Conservation (phyloP, 2,329 filamentous ascomycete genomes). For the Colletotrichum spinosum region DNA sequence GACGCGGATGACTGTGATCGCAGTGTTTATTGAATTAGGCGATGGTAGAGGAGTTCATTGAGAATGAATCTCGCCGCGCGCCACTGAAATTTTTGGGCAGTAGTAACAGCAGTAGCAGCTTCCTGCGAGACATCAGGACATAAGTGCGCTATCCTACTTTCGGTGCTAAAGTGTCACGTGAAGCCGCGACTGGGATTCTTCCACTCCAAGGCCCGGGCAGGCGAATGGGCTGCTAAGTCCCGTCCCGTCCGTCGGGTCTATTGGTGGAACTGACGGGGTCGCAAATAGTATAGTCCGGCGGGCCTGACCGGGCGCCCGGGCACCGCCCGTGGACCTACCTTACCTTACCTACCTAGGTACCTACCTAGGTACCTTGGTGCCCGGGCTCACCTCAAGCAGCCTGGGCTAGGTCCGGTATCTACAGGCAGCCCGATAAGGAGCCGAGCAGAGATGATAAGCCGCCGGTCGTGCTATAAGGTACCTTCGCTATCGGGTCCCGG, state of each 20-base stretch:
- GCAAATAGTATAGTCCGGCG: conserved; percentile 11
- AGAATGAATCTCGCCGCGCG: conserved; percentile 30
- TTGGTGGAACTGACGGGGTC: background rate
- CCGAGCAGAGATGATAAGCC: too few species aligned
- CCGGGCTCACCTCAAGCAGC: background rate
- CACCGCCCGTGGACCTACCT: too few species aligned
- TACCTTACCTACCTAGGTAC: too few species aligned
- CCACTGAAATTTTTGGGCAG: conserved; percentile 36
- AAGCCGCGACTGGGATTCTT: conserved; percentile 14
- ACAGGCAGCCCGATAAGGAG: background rate
- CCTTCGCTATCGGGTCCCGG: too few species aligned
- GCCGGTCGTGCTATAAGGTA: too few species aligned
- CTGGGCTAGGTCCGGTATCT: background rate
- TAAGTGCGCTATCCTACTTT: conserved; percentile 14
- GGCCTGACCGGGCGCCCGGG: background rate
- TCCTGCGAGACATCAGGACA: conserved; percentile 1
- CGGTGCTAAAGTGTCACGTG: conserved; percentile 7
- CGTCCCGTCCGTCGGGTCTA: too few species aligned
- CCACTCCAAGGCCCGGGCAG: background rate
- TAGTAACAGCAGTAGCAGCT: conserved; percentile 16
- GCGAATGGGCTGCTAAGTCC: too few species aligned
- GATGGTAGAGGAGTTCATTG: conserved; percentile 30
- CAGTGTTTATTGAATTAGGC: conserved; percentile 28
- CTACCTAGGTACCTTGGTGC: too few species aligned
- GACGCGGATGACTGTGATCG: conserved; percentile 39